Evolutionary conservation across 176 grass and related monocot species (phyloP), one percentile per base, ranked within the genome.

Genomic region (Phragmites australis): DNA sequence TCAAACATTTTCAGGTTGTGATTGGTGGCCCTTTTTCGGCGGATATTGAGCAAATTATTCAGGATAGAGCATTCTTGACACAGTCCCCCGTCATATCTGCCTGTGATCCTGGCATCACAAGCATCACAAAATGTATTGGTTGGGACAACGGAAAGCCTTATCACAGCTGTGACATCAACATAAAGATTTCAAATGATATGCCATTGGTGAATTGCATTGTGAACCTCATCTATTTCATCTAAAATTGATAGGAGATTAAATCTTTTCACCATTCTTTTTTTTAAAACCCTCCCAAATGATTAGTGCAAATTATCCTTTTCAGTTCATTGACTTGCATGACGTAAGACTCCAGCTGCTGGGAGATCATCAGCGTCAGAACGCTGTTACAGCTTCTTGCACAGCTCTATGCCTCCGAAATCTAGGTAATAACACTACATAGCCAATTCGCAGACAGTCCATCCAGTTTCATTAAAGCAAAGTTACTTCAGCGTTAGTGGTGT

Each of bases 331-430:
- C 55, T 80, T 94, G 52, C 34, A 55, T 46, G 85, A 89, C 63
- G 37, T 97, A 59, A 88, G 92, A 76, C 89, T 97, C 54, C 89
- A 88, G 54, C 79, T 97, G 37, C 87, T 97, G 60, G 91, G 94
- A 69, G 47, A 53, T 50, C 87, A 94, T 75, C 94, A 97, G 43
- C 87, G 87, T 82, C 84, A 86, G 43, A 97, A 97, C 84, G 94
- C 87, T 68, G 79, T 93, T 68, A 91, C 81, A 4, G 88, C 94
- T 61, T 75, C 71, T 61, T 93, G 91, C 59, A 72, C 91, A 76
- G 87, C 94, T 66, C 73, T 97, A 0, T 90, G 70, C 83, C 89
- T 97, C 57, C 58, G 78, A 76, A 80, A 88, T 57, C 72, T 87
- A 88, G 94, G 94, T 97, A 87, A 84, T 31, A 39, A 18, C 52